A percentile compares a stretch with the other conserved stretches of the same genome.
phyloP scores from a whole-genome alignment of 1,139 yeast genomes.

The Sugiyamaella grinbergsii region DNA sequence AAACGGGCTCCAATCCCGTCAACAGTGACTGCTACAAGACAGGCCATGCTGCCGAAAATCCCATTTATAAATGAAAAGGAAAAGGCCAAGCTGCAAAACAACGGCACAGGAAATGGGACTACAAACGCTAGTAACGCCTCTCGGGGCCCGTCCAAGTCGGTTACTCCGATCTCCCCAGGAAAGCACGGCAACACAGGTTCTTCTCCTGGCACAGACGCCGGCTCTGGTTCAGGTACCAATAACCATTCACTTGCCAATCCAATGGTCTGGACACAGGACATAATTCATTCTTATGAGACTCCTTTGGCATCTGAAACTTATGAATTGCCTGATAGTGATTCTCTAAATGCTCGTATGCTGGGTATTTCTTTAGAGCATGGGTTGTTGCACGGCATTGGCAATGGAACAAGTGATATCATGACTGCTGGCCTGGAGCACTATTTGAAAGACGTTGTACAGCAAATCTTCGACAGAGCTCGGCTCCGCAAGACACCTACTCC shows the following conservation, averaged over 20 bases:
- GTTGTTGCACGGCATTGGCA: conserved; percentile 74
- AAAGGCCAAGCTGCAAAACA: conserved; percentile 28
- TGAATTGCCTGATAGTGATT: conserved; percentile 81
- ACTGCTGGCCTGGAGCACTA: conserved; percentile 79
- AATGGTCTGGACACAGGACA: conserved; percentile 91
- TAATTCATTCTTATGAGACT: conserved; percentile 82
- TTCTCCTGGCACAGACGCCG: neutral
- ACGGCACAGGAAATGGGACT: neutral
- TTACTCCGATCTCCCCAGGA: conserved; percentile 12
- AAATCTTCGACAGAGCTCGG: conserved; percentile 57
- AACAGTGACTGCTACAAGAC: conserved; percentile 77
- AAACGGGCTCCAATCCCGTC: conserved; percentile 76
- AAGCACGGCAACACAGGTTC: conserved; percentile 5
- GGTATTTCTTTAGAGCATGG: conserved; percentile 93
- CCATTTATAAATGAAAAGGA: conserved; percentile 64
- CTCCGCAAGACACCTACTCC: conserved; percentile 3
- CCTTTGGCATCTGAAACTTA: conserved; percentile 77
- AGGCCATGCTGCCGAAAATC: conserved; percentile 80
- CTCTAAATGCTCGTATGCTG: conserved; percentile 66
- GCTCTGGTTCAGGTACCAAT: conserved; percentile 3
- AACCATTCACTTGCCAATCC: conserved; percentile 48
- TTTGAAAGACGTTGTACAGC: conserved; percentile 71
- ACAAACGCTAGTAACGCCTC: conserved; percentile 2
- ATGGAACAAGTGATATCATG: conserved; percentile 74
- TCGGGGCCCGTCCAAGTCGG: neutral